A percentile compares a stretch with the other conserved stretches of the same genome.
These are phyloP conservation scores for Aspergillus saccharolyticus DNA, from an alignment of 495 filamentous ascomycete species.

Conservation along the genomic window DNA sequence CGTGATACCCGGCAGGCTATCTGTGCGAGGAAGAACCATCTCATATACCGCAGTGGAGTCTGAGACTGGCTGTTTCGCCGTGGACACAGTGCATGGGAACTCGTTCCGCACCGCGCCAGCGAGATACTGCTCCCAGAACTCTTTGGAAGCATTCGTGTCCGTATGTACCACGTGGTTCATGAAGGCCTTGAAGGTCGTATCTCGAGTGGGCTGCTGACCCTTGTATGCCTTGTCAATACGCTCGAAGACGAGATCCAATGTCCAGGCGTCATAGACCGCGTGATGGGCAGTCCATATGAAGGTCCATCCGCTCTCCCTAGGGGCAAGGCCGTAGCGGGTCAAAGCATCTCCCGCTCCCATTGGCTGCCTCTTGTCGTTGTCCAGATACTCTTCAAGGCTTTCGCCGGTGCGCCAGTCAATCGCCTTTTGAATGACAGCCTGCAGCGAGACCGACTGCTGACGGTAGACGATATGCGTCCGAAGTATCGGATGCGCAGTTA, in stretches of 20 bases:
- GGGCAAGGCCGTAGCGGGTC: slow-evolving; percentile 40
- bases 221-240: slow-evolving; percentile 10
- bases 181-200: slow-evolving; percentile 19
- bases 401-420: slow-evolving; percentile 9
- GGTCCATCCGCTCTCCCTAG: neutral
- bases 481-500: slow-evolving; percentile 29
- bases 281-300: slow-evolving; percentile 32
- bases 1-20: slow-evolving; percentile 22
- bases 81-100: slow-evolving; percentile 33
- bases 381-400: slow-evolving; percentile 23
- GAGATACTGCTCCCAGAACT: slow-evolving; percentile 35
- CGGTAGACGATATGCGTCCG: slow-evolving; percentile 37
- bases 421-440: slow-evolving; percentile 5
- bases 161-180: slow-evolving; percentile 22
- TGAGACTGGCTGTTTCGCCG: slow-evolving; percentile 3
- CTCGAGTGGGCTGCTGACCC: neutral
- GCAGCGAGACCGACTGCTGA: neutral
- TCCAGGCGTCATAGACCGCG: slow-evolving; percentile 30
- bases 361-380: slow-evolving; percentile 28
- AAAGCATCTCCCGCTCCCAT: slow-evolving; percentile 43
- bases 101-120: slow-evolving; percentile 36
- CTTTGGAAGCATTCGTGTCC: slow-evolving; percentile 14
- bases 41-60: neutral
- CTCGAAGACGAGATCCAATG: slow-evolving; percentile 11
- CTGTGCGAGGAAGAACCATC: neutral